Percentiles rank a stretch among this genome's conserved stretches.
Evolutionary conservation across 192 early-diverging fungal genomes (phyloP).

Genomic region (Funneliformis mosseae): DNA sequence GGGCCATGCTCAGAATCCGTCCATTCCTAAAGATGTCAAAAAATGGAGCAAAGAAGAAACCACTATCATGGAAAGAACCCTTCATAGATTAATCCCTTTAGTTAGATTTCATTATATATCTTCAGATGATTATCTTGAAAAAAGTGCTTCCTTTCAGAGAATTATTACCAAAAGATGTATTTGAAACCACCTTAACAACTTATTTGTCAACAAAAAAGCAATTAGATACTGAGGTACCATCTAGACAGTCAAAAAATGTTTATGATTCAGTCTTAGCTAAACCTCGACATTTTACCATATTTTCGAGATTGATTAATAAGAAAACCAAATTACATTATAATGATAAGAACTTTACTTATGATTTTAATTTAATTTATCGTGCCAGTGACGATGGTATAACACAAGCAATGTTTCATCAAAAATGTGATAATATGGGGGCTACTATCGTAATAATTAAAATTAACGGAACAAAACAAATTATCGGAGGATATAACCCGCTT

Average conservation of each 20-base stretch:
- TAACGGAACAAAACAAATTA: neutral
- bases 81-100: neutral
- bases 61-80: neutral
- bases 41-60: neutral
- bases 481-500: neutral
- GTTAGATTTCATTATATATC: neutral
- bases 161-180: neutral
- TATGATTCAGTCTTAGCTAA: neutral
- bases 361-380: neutral
- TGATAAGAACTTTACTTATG: neutral
- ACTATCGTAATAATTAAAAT: neutral
- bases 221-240: neutral
- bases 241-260: neutral
- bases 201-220: neutral
- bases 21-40: neutral
- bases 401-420: neutral
- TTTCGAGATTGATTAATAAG: neutral
- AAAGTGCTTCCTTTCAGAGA: neutral
- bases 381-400: neutral
- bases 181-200: neutral
- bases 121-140: neutral
- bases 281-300: neutral
- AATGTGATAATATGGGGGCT: neutral
- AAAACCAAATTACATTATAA: neutral
- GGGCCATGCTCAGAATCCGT: neutral